Base-by-base conservation (phyloP, 208 protist genomes). In the Vickermania spadyakhi region DNA sequence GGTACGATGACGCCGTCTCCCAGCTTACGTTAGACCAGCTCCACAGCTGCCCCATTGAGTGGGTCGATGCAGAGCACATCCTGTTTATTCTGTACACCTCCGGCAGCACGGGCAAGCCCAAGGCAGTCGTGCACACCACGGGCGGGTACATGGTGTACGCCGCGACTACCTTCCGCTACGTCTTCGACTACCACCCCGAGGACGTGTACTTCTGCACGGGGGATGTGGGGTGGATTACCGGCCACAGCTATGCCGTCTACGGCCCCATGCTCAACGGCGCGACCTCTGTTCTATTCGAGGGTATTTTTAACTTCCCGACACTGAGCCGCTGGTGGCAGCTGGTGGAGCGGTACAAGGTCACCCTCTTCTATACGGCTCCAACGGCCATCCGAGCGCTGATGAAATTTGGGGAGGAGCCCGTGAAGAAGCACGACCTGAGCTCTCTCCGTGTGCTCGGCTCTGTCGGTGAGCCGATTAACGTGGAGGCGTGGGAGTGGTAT, bases 51-150 rank as follows among this genome's bases (percentile, higher is more conserved):
- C 78, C 75, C 14, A 61, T 87, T 55, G 96, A 94, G 64, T 95
- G 85, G 81, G 75, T 99, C 59, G 89, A 86, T 18, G 75, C 85
- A 1, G 97, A 99, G 78, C 93, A 99, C 71, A 79, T 88, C 18
- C 81, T 99, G 3, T 99, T 99, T 65, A 70, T 99, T 62, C 83
- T 99, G 13, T 99, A 99, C 80, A 99, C 98, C 14, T 95, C 81
- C 61, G 96, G 96, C 61, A 98, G 89, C 41, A 99, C 98, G 1
- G 98, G 98, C 41, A 96, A 89, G 69, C 97, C 97, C 29, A 99
- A 99, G 78, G 97, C 97, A 29, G 75, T 98, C 28, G 67, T 98
- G 41, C 94, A 98, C 77, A 97, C 91, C 5, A 94, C 78, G 22
- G 92, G 56, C 22, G 96, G 96, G 52, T 99, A 99, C 72, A 85